Evolutionary conservation across 129 eudicot species (phyloP).

Genomic region (Deinandra increscens): DNA sequence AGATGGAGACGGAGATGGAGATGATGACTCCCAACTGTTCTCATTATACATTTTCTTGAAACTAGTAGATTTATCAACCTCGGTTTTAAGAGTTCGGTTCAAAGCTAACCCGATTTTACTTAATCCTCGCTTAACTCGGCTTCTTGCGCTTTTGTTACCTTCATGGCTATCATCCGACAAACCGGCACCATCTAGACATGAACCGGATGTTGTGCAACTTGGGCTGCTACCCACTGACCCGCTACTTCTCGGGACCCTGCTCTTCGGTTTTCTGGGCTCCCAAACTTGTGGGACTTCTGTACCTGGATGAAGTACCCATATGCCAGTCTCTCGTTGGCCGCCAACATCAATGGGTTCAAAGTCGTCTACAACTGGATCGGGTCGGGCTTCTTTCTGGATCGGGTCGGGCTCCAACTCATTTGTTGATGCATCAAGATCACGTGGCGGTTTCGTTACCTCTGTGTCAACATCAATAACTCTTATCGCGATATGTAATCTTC

Average conservation of each 20-base stretch:
- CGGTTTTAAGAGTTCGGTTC: conserved; percentile 30
- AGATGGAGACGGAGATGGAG: conserved; percentile 30
- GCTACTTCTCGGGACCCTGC: conserved; percentile 29
- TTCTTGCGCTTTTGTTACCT: conserved; percentile 27
- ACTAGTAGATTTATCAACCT: conserved; percentile 12
- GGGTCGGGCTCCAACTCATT: conserved; percentile 28
- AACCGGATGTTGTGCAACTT: conserved; percentile 23
- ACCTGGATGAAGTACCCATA: conserved; percentile 93
- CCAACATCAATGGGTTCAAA: conserved; percentile 69
- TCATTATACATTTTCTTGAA: conserved; percentile 23
- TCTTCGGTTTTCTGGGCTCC: conserved; percentile 83
- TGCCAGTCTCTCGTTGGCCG: conserved; percentile 58
- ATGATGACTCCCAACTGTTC: conserved; percentile 26
- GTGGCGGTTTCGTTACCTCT: conserved; percentile 47
- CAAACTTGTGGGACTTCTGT: conserved; percentile 74
- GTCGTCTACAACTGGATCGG: conserved; percentile 35
- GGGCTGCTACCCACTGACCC: conserved; percentile 35
- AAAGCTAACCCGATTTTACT: conserved; percentile 38
- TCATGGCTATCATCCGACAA: conserved; percentile 31
- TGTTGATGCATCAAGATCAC: conserved; percentile 32
- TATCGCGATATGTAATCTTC: conserved; percentile 78
- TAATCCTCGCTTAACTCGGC: conserved; percentile 29
- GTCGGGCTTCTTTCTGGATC: conserved; percentile 19
- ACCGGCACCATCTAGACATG: conserved; percentile 23
- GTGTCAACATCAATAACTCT: conserved; percentile 53